Conservation (phyloP, 768 basidiomycete species). For the Psilocybe azurescens region DNA sequence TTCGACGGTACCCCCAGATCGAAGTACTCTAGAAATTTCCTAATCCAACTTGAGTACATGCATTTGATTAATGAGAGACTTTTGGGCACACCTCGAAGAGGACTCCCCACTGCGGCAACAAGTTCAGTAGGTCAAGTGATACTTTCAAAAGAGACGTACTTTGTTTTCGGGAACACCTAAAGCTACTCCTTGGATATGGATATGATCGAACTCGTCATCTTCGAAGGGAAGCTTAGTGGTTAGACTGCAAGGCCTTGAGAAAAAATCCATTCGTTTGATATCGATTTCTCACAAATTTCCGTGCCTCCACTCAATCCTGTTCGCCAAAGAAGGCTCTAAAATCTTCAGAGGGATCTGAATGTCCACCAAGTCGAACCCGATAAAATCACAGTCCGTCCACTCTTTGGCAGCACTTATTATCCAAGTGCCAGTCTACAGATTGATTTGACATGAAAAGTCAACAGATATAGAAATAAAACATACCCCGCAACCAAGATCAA, state of each 20-base stretch:
- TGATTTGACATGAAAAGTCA: neutral
- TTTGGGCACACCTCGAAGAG: conserved; percentile 60
- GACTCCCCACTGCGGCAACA: conserved; percentile 59
- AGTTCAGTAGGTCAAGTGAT: conserved; percentile 10
- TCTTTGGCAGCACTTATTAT: conserved; percentile 73
- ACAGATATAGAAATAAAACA: conserved; percentile 27
- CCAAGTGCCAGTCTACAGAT: conserved; percentile 67
- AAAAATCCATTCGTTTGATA: conserved; percentile 1
- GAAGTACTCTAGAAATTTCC: conserved; percentile 76
- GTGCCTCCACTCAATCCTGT: conserved; percentile 72
- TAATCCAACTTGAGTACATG: conserved; percentile 27
- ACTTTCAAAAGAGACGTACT: conserved; percentile 36
- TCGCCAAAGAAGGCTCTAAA: conserved; percentile 54
- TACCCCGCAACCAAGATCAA: conserved; percentile 81
- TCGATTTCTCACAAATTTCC: conserved; percentile 68
- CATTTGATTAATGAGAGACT: neutral
- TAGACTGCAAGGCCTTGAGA: conserved; percentile 47
- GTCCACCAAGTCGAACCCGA: conserved; percentile 82
- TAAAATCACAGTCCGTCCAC: conserved; percentile 70
- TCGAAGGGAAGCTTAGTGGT: conserved; percentile 81
- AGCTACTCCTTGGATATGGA: conserved; percentile 72
- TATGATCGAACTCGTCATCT: conserved; percentile 82
- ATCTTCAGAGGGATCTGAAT: conserved; percentile 65
- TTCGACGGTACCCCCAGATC: conserved; percentile 74
- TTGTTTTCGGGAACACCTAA: conserved; percentile 79